Percentiles rank a stretch among this genome's conserved stretches.
Conservation (phyloP, 257 asterid species). For the Avicennia marina region DNA sequence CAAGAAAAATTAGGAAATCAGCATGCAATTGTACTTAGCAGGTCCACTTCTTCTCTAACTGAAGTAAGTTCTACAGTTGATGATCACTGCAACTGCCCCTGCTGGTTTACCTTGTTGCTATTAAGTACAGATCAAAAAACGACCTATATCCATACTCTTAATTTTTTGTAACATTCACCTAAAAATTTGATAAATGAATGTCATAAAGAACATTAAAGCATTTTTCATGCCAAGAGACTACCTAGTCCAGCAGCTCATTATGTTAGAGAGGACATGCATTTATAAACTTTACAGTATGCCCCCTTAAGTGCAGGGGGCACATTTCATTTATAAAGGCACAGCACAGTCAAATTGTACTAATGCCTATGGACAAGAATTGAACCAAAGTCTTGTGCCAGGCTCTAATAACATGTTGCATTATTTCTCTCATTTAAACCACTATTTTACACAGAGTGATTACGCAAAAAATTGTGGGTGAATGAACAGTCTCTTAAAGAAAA, state of each 20-base stretch:
- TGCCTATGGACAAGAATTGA: too few relatives aligned
- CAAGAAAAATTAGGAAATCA: background rate
- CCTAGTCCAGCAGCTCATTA: background rate
- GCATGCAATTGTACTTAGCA: background rate
- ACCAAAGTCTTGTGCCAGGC: too few relatives aligned
- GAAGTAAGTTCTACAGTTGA: slow-evolving; percentile 1
- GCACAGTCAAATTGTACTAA: too few relatives aligned
- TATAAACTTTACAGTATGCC: background rate
- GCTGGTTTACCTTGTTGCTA: background rate
- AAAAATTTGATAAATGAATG: background rate
- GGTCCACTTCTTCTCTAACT: background rate
- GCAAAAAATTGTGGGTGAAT: background rate
- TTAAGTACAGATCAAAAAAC: background rate
- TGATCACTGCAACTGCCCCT: background rate
- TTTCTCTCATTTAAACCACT: too few relatives aligned
- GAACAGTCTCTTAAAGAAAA: slow-evolving; percentile 8
- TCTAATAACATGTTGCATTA: too few relatives aligned
- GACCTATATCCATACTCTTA: background rate
- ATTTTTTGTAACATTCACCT: background rate
- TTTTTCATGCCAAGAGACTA: too few relatives aligned
- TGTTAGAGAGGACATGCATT: background rate
- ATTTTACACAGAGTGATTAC: background rate
- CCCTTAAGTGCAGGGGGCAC: background rate
- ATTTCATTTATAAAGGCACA: too few relatives aligned
- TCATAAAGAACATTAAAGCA: background rate